These are phyloP conservation scores for Pythium phragmiticola DNA, from an alignment of 352 stramenopile species.

Conservation along the genomic window DNA sequence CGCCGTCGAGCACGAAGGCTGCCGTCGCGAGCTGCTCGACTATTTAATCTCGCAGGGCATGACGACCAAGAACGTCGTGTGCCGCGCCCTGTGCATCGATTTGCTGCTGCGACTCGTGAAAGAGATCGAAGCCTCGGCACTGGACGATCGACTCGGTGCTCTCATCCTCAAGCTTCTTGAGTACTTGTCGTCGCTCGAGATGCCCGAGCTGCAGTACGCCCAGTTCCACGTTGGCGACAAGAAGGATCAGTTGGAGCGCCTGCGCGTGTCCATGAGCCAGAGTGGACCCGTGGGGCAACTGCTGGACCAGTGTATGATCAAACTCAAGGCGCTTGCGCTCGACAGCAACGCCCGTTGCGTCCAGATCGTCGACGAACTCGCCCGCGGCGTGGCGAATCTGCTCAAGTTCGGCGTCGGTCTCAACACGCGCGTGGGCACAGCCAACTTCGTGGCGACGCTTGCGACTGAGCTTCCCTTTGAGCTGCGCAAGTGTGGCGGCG, in stretches of 20 bases:
- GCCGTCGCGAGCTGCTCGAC: conserved; percentile 51
- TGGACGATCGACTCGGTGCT: conserved; percentile 54
- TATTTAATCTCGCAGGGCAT: conserved; percentile 75
- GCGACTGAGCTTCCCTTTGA: conserved; percentile 68
- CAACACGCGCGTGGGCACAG: conserved; percentile 76
- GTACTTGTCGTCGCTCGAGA: conserved; percentile 81
- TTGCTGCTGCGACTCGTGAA: conserved; percentile 73
- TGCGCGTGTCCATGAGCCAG: conserved; percentile 78
- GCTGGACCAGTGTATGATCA: conserved; percentile 50
- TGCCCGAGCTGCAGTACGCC: conserved; percentile 81
- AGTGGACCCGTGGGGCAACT: conserved; percentile 72
- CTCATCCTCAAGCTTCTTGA: conserved; percentile 69
- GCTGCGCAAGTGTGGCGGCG: conserved; percentile 61
- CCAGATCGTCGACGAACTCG: conserved; percentile 50
- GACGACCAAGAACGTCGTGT: conserved; percentile 63
- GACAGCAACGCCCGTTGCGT: conserved; percentile 34
- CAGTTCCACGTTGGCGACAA: conserved; percentile 82
- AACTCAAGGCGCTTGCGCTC: conserved; percentile 52
- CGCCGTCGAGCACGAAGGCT: conserved; percentile 44
- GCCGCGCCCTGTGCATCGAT: conserved; percentile 66
- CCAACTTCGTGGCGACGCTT: conserved; percentile 75
- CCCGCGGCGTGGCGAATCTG: conserved; percentile 46
- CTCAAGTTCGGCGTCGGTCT: conserved; percentile 78
- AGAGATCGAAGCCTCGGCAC: conserved; percentile 43
- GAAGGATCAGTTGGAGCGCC: conserved; percentile 75